phyloP scores from a whole-genome alignment of 345 rosid species.

The Murraya koenigii region DNA sequence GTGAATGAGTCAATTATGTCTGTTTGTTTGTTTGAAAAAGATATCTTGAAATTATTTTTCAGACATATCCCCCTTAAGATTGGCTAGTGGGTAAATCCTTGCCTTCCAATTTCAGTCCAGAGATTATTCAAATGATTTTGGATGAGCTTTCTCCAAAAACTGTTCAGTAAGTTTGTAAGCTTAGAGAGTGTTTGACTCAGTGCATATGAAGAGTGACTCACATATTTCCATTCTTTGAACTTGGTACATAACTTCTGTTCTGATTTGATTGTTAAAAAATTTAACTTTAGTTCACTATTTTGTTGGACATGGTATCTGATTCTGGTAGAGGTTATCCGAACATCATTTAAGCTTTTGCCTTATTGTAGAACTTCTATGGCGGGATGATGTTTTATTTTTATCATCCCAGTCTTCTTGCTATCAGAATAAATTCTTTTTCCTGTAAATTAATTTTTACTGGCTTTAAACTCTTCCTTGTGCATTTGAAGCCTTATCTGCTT shows the following conservation, averaged over 20 bases:
- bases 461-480: not conserved
- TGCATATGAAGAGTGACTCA: not conserved
- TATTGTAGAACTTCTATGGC: not conserved
- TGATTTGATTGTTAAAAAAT: no score
- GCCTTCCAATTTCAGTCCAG: conserved; percentile 65
- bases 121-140: conserved; percentile 49
- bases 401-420: not conserved
- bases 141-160: conserved; percentile 64
- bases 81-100: conserved; percentile 82
- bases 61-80: conserved; percentile 73
- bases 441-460: not conserved
- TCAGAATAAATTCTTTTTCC: not conserved
- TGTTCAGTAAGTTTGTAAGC: conserved; percentile 52
- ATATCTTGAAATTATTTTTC: conserved; percentile 22
- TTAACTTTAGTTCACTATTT: not conserved
- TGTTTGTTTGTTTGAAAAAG: not conserved
- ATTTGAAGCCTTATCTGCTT: not conserved
- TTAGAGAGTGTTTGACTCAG: not conserved
- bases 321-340: not conserved
- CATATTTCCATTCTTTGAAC: not conserved
- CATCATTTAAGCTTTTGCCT: not conserved
- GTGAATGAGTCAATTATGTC: not conserved
- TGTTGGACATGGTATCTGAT: not conserved
- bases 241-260: not conserved
- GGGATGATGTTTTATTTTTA: not conserved